Evolutionary conservation across 768 basidiomycete genomes (phyloP).

Genomic region (Suillus bovinus): DNA sequence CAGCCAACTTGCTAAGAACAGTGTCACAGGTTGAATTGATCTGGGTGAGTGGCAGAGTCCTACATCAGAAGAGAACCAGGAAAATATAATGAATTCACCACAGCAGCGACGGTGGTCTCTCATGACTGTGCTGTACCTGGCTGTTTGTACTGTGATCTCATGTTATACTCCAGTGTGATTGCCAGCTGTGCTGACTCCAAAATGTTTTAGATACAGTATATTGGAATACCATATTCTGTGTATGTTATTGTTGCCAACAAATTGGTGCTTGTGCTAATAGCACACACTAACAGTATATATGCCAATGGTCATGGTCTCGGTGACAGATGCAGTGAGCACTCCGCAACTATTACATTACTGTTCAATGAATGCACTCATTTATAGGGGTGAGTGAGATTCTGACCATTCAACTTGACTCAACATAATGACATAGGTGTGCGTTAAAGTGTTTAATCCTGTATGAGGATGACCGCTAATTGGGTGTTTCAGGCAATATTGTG

Average conservation of each 20-base stretch:
- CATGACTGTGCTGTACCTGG: too few species aligned
- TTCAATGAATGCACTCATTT: neutral
- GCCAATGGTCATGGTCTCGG: neutral
- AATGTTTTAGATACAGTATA: neutral
- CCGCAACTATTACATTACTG: neutral
- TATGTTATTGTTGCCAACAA: neutral
- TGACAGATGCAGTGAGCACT: neutral
- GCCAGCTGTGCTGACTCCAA: neutral
- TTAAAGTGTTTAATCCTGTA: neutral
- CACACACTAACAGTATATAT: neutral
- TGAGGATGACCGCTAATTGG: neutral
- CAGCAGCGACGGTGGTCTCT: too few species aligned
- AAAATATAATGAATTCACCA: too few species aligned
- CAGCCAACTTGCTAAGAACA: too few species aligned
- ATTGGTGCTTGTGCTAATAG: neutral
- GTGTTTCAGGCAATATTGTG: neutral
- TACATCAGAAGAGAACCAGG: too few species aligned
- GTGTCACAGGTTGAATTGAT: too few species aligned
- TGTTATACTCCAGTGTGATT: too few species aligned
- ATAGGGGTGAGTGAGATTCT: neutral
- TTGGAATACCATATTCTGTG: neutral
- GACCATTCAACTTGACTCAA: neutral
- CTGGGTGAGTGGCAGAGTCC: too few species aligned
- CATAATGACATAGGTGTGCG: neutral
- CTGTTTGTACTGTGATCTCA: too few species aligned